Percentiles rank a stretch among this genome's conserved stretches.
phyloP scores from a whole-genome alignment of 805 yeast species.

The Maudiozyma serrabonitensis region DNA sequence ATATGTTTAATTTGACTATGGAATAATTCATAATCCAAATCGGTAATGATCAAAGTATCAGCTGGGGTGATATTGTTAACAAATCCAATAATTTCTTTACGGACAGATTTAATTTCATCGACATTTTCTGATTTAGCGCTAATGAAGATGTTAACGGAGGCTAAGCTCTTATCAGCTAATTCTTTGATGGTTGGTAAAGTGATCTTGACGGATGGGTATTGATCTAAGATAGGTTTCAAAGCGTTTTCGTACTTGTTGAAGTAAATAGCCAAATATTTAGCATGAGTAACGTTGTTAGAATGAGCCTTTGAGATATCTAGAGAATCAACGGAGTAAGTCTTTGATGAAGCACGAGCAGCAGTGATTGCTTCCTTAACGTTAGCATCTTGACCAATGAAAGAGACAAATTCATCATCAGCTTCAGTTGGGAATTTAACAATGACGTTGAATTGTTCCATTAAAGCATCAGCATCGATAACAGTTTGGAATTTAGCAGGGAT shows the following conservation, averaged over 20 bases:
- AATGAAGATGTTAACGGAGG: conserved; percentile 45
- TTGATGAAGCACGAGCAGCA: conserved; percentile 50
- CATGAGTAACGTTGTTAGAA: conserved; percentile 68
- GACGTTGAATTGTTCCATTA: conserved; percentile 47
- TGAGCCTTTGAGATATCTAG: conserved; percentile 87
- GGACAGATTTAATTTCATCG: conserved; percentile 49
- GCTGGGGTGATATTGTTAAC: conserved; percentile 70
- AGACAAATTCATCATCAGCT: conserved; percentile 39
- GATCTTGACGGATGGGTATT: conserved; percentile 37
- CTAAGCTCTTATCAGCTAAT: conserved; percentile 33
- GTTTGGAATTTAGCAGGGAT: conserved; percentile 65
- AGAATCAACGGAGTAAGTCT: conserved; percentile 49
- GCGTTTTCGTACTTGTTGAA: conserved; percentile 41
- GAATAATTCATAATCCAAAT: conserved; percentile 45
- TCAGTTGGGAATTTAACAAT: conserved; percentile 44
- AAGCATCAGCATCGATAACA: conserved; percentile 48
- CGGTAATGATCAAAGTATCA: conserved; percentile 46
- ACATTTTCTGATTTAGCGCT: conserved; percentile 40
- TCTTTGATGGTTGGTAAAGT: conserved; percentile 37
- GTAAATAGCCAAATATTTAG: conserved; percentile 60
- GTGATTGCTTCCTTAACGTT: conserved; percentile 54
- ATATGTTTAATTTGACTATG: conserved; percentile 21
- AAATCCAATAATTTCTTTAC: conserved; percentile 58
- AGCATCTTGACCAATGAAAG: conserved; percentile 54
- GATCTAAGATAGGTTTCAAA: conserved; percentile 34